phyloP scores from a whole-genome alignment of 2,329 filamentous ascomycete genomes.

The Endoconidiophora polonica region DNA sequence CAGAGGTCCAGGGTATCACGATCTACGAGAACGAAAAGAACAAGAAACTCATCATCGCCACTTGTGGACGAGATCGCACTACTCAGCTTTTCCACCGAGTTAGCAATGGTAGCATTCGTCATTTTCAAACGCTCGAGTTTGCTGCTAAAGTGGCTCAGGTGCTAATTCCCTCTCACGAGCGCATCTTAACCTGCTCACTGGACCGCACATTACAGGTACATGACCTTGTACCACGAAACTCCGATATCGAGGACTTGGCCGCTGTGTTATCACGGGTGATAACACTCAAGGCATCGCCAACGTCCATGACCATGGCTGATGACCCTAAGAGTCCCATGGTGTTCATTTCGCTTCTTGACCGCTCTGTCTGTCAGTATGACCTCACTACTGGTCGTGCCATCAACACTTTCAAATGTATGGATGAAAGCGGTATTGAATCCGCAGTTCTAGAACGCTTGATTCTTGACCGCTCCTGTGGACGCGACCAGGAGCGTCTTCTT shows the following conservation, averaged over 20 bases:
- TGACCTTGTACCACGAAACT: conserved; percentile 55
- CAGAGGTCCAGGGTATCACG: conserved; percentile 68
- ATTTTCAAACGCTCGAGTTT: conserved; percentile 89
- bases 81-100: conserved; percentile 64
- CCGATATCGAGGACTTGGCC: conserved; percentile 47
- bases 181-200: conserved; percentile 68
- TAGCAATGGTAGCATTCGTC: conserved; percentile 42
- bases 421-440: conserved; percentile 63
- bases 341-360: conserved; percentile 43
- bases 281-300: conserved; percentile 69
- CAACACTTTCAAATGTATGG: conserved; percentile 65
- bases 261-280: conserved; percentile 65
- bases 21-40: conserved; percentile 41
- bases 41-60: conserved; percentile 53
- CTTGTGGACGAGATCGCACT: conserved; percentile 77
- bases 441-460: conserved; percentile 69
- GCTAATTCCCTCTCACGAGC: conserved; percentile 58
- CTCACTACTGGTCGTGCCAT: conserved; percentile 51
- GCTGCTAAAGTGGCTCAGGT: conserved; percentile 64
- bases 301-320: conserved; percentile 59
- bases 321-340: conserved; percentile 34
- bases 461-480: conserved; percentile 38
- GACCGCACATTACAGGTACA: conserved; percentile 78
- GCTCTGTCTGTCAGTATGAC: conserved; percentile 43
- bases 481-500: conserved; percentile 49